Base-by-base conservation (phyloP, 768 basidiomycete genomes). In the Leccinum boreale region DNA sequence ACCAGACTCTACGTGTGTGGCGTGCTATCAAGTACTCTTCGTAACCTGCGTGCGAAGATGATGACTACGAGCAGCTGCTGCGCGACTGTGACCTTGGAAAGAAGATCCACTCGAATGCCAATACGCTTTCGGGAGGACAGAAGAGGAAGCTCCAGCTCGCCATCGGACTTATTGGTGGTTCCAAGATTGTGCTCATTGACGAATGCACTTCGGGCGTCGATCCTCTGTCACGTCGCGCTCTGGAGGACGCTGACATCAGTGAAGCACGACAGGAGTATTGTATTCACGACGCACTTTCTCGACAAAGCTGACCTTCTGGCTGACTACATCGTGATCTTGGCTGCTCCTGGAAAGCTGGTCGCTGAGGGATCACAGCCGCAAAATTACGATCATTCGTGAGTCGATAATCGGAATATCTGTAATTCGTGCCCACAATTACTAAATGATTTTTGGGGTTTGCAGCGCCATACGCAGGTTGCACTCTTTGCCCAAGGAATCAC, bases 141-240 rank as follows among this genome's bases (percentile, higher is more conserved):
- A 92, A 91, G 74, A 71, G 90, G 65, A 92, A 92, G 71, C 73
- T 92, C 23, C 90, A 92, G 63, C 75, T 92, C n/a, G 90, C 90
- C 0, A 85, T 90, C 63, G 90, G 90, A 11, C 74, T 92, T 11
- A 76, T 91, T 24, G 89, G 89, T 5, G 89, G 89, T 2, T 89
- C 89, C 0, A 84, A 82, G 65, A 83, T 85, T 58, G 75, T 84
- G 31, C 74, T 84, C n/a, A 5, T 36, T 5, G 15, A 85, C 62
- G 84, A 86, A 67, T 87, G 86, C 65, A 91, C 89, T 2, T 90
- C 87, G 23, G 90, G 90, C 2, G 86, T 93, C 12, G 90, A 93
- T 67, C 90, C 90, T 3, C 72, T 93, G 35, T 90, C 89, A 56
- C 77, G 90, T 52, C 79, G 90, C 90, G 1, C 72, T 93, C 7